Percentiles rank a stretch among this genome's conserved stretches.
Evolutionary conservation across 768 basidiomycete species (phyloP).

Genomic region (Mycena indigotica): DNA sequence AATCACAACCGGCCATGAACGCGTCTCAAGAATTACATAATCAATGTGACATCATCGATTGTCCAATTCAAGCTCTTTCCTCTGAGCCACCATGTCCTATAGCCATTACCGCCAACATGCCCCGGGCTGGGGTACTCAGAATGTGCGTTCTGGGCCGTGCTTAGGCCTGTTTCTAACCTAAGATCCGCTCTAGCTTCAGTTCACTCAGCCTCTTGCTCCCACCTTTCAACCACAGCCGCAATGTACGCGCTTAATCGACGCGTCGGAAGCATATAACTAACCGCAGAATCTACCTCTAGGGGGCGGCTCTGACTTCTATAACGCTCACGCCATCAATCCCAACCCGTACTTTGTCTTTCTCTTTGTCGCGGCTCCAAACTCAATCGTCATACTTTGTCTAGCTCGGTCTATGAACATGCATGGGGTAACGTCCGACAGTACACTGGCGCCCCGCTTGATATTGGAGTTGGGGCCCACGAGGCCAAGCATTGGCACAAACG

Average conservation of each 20-base stretch:
- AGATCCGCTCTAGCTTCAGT: constrained; percentile 45
- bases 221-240: constrained; percentile 52
- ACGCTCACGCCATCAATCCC: constrained; percentile 57
- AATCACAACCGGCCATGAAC: constrained; percentile 12
- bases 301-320: constrained; percentile 64
- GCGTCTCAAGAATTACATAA: neutral
- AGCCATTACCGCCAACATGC: constrained; percentile 44
- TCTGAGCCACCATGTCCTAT: constrained; percentile 42
- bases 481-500: constrained; percentile 67
- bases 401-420: constrained; percentile 59
- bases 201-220: constrained; percentile 43
- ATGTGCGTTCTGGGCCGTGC: constrained; percentile 29
- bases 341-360: constrained; percentile 52
- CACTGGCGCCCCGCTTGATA: constrained; percentile 32
- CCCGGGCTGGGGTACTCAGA: constrained; percentile 54
- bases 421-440: constrained; percentile 50
- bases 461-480: constrained; percentile 59
- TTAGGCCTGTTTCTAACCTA: constrained; percentile 1
- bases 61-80: constrained; percentile 9
- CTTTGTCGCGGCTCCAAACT: constrained; percentile 13
- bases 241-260: constrained; percentile 36
- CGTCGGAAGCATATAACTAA: constrained; percentile 10
- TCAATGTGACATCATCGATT: constrained; percentile 6
- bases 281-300: constrained; percentile 40
- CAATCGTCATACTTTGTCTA: constrained; percentile 12